These are phyloP conservation scores for Plantago coronopus DNA, from an alignment of 305 asterid genomes.

Conservation along the genomic window DNA sequence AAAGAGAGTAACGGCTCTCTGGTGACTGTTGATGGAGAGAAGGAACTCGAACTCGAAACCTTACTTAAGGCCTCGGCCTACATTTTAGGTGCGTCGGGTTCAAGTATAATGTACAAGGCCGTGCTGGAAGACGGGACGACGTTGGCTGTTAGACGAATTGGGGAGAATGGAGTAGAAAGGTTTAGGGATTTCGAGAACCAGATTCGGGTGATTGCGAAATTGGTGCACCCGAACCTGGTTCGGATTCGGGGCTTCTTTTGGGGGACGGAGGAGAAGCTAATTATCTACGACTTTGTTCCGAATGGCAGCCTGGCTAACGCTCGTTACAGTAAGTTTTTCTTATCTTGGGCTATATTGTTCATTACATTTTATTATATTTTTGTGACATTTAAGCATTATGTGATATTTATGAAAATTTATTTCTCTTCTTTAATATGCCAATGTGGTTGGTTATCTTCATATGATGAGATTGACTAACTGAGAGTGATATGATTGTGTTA, in stretches of 20 bases:
- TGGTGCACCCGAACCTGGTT: conserved; percentile 78
- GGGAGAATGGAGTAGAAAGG: conserved; percentile 73
- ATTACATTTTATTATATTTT: neutral
- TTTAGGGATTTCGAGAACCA: conserved; percentile 78
- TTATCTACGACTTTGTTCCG: conserved; percentile 82
- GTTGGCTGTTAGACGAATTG: conserved; percentile 74
- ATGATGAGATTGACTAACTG: too few relatives aligned
- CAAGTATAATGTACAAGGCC: conserved; percentile 87
- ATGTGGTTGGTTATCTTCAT: too few relatives aligned
- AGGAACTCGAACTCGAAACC: conserved; percentile 71
- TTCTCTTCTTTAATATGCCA: too few relatives aligned
- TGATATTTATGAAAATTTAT: too few relatives aligned
- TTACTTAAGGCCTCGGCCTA: conserved; percentile 85
- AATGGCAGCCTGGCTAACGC: conserved; percentile 82
- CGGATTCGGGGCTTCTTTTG: conserved; percentile 82
- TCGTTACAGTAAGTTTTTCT: conserved; percentile 63
- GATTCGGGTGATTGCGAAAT: conserved; percentile 58
- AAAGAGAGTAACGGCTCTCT: conserved; percentile 56
- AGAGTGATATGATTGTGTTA: too few relatives aligned
- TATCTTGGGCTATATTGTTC: neutral
- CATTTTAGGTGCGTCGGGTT: conserved; percentile 77
- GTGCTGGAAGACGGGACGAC: conserved; percentile 75
- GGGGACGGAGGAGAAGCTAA: conserved; percentile 83
- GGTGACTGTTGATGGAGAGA: conserved; percentile 75
- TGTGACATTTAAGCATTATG: too few relatives aligned